phyloP scores from a whole-genome alignment of 805 yeast genomes.

The Gaillardinia entomophila region DNA sequence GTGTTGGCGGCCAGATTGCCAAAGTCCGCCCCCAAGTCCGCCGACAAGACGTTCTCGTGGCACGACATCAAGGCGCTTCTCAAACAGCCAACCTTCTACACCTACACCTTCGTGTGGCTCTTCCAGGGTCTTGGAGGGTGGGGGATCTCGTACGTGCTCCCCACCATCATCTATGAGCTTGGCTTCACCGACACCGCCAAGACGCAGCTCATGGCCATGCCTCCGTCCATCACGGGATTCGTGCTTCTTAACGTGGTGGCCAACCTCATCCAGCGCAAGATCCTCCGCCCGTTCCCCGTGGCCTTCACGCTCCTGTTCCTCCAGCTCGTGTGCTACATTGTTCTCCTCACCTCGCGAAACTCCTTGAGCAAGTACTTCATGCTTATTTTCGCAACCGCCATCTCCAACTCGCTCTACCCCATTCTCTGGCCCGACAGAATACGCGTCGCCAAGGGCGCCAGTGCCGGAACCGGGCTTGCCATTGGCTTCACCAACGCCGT shows the following conservation, averaged over 20 bases:
- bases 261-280: constrained; percentile 5
- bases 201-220: constrained; percentile 13
- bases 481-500: constrained; percentile 9
- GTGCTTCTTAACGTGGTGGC: constrained; percentile 6
- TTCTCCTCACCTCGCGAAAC: constrained; percentile 3
- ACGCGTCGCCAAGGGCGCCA: constrained; percentile 8
- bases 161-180: constrained; percentile 12
- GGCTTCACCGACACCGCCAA: constrained; percentile 14
- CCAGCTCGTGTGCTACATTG: constrained; percentile 8
- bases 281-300: constrained; percentile 7
- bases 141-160: constrained; percentile 14
- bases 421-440: constrained; percentile 12
- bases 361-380: constrained; percentile 6
- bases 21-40: constrained; percentile 5
- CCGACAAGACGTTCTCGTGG: constrained; percentile 5
- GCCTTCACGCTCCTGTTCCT: constrained; percentile 6
- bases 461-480: constrained; percentile 8
- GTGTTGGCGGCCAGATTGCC: constrained; percentile 4
- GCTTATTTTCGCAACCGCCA: constrained; percentile 9
- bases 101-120: constrained; percentile 8
- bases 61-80: constrained; percentile 5
- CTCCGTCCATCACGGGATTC: constrained; percentile 11
- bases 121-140: constrained; percentile 13
- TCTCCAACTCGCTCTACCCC: constrained; percentile 9
- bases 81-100: constrained; percentile 8